phyloP scores from a whole-genome alignment of 2,329 filamentous ascomycete genomes.

The Furcasterigmium furcatum region DNA sequence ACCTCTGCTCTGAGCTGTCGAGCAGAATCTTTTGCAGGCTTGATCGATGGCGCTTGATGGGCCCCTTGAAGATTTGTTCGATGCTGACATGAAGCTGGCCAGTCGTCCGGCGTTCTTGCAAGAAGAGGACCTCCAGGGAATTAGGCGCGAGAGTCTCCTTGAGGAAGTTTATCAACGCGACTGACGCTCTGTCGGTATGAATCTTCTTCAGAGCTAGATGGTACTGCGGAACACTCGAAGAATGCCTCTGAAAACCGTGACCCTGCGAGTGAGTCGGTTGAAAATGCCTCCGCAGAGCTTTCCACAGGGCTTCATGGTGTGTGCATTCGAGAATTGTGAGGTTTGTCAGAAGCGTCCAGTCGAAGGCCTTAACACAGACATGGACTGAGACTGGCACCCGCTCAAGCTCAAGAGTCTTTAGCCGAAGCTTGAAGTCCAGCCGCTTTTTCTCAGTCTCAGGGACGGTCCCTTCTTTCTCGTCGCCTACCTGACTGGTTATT shows the following conservation, averaged over 20 bases:
- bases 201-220: slow-evolving; percentile 68
- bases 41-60: slow-evolving; percentile 65
- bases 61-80: slow-evolving; percentile 67
- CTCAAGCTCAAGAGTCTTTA: slow-evolving; percentile 75
- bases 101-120: slow-evolving; percentile 62
- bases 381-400: slow-evolving; percentile 69
- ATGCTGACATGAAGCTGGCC: slow-evolving; percentile 54
- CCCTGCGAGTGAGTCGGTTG: slow-evolving; percentile 32
- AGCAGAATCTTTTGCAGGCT: slow-evolving; percentile 73
- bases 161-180: slow-evolving; percentile 68
- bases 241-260: slow-evolving; percentile 1
- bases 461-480: neutral
- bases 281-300: slow-evolving; percentile 62
- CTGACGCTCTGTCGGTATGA: slow-evolving; percentile 70
- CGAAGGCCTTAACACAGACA: slow-evolving; percentile 66
- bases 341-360: slow-evolving; percentile 70
- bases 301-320: slow-evolving; percentile 74
- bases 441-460: slow-evolving; percentile 23
- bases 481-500: too few species aligned
- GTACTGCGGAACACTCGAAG: slow-evolving; percentile 42
- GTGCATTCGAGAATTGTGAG: slow-evolving; percentile 73
- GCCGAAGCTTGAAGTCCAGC: slow-evolving; percentile 55
- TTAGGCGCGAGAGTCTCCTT: slow-evolving; percentile 77
- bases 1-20: slow-evolving; percentile 58
- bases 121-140: slow-evolving; percentile 72